Evolutionary conservation across 2,329 filamentous ascomycete species (phyloP), one percentile per base, ranked within the genome.

Genomic region (Fusarium sp.): DNA sequence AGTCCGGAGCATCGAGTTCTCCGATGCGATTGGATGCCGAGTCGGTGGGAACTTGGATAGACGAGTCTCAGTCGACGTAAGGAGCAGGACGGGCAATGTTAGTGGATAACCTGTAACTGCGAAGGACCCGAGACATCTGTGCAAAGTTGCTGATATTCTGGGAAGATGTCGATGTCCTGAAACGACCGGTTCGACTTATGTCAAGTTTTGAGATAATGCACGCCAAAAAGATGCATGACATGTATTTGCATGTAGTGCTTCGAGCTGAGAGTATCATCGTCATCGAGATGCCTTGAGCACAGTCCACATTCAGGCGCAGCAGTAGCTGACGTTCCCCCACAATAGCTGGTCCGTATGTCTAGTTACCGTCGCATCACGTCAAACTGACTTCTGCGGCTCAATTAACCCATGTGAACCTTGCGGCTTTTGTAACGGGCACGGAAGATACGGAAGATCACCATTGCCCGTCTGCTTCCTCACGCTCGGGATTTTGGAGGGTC

Each of bases 11-110:
- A 37, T 32, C n/a, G 27, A 55, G 20, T 67, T n/a, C 44, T 56
- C 17, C 18, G 20, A 62, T 56, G 40, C 56, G 56, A 67, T 67
- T 67, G 64, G 63, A 63, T 67, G 64, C 64, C 49, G 44, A 56
- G 35, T 63, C 37, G 38, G 63, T 67, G 56, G 63, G 56, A 68
- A 65, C 60, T 42, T 46, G 50, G n/a, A 53, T 44, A 57, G 53
- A 50, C 32, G 63, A 37, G 35, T 11, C 33, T 37, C 44, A 55
- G 55, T 62, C 33, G 14, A 48, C 41, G 48, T 46, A 26, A 46
- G n/a, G 17, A 67, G 63, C 35, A 42, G 35, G 61, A 65, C 59
- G 14, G 53, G 15, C n/a, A 15, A 35, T 38, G 27, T 42, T 42
- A 40, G 55, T 62, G 64, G 64, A 33, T 38, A 45, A 20, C 32